Evolutionary conservation across 371 early-diverging fungal species (phyloP).

Genomic region (Mortierella sp.): DNA sequence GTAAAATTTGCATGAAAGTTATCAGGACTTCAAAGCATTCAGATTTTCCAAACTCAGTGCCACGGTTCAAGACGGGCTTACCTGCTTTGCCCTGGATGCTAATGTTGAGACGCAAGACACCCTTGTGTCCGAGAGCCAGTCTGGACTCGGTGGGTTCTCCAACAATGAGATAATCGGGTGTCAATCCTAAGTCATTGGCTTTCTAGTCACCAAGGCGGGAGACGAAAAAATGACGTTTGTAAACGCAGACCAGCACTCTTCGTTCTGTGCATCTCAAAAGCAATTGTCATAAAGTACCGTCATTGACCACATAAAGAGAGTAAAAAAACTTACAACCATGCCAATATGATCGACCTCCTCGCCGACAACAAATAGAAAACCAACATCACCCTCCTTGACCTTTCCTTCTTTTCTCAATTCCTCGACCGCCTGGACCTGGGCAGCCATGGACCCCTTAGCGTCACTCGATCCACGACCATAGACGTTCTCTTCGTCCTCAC

Average conservation of each 20-base stretch:
- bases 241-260: too few species aligned
- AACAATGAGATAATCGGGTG: conserved; percentile 55
- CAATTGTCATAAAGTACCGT: too few species aligned
- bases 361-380: conserved; percentile 59
- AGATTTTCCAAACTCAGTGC: too few species aligned
- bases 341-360: conserved; percentile 62
- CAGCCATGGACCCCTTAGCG: conserved; percentile 61
- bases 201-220: too few species aligned
- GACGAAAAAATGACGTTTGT: too few species aligned
- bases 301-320: too few species aligned
- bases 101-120: conserved; percentile 56
- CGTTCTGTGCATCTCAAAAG: too few species aligned
- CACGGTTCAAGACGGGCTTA: not conserved
- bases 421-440: conserved; percentile 58
- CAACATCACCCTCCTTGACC: conserved; percentile 58
- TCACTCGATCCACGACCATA: conserved; percentile 61
- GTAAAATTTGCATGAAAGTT: too few species aligned
- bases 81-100: conserved; percentile 54
- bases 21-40: too few species aligned
- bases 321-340: conserved; percentile 49
- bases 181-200: conserved; percentile 56
- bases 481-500: conserved; percentile 58
- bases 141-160: conserved; percentile 62
- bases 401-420: conserved; percentile 57
- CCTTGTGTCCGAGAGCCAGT: conserved; percentile 62